Conservation (phyloP, 306 rosid genomes). For the Carpinus fangiana region DNA sequence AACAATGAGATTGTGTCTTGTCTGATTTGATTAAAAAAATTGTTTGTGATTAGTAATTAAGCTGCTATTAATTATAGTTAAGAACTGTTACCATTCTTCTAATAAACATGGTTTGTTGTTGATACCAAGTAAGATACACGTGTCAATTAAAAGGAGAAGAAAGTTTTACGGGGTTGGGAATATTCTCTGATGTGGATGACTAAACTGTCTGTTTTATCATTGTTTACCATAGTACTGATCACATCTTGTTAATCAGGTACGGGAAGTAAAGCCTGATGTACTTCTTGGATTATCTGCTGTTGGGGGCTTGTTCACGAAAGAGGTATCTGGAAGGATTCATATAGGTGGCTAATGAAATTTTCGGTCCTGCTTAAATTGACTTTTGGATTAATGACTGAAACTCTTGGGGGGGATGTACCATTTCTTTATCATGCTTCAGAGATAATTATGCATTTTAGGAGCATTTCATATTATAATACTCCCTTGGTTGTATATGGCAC, state of each 20-base stretch:
- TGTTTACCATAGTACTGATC: slow-evolving; percentile 13
- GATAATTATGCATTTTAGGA: neutral
- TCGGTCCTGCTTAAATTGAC: neutral
- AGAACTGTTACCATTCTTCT: neutral
- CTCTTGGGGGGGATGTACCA: neutral
- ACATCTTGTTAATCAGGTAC: slow-evolving; percentile 56
- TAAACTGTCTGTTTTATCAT: neutral
- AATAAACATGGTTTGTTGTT: neutral
- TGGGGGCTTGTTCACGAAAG: slow-evolving; percentile 93
- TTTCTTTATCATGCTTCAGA: neutral
- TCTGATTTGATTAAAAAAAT: neutral
- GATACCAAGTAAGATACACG: neutral
- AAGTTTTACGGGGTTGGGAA: no score
- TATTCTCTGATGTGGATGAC: neutral
- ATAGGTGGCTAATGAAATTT: neutral
- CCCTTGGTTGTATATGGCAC: neutral
- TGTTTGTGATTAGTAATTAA: neutral
- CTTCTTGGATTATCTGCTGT: slow-evolving; percentile 99
- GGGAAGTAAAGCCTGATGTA: slow-evolving; percentile 95
- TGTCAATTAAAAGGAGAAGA: neutral
- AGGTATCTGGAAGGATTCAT: slow-evolving; percentile 51
- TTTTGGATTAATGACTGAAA: neutral
- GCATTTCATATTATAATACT: neutral
- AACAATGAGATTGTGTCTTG: neutral
- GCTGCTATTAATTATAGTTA: neutral